phyloP scores from a whole-genome alignment of 257 asterid species.

The Rhazya stricta region DNA sequence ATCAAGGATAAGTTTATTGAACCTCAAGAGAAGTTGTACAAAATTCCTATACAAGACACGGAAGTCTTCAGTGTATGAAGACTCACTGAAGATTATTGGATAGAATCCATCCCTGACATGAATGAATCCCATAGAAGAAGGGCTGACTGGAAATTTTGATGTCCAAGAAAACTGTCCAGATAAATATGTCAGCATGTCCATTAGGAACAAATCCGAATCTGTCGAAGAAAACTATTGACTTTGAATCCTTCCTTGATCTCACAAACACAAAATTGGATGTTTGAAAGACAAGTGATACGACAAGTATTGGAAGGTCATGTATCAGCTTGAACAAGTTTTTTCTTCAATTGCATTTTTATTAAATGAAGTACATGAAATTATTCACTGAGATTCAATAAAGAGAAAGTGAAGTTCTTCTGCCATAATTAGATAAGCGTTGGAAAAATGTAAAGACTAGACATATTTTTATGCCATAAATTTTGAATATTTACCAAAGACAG shows the following conservation, averaged over 20 bases:
- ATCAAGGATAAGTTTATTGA: conserved; percentile 20
- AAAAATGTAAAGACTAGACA: neutral
- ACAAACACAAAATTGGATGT: conserved; percentile 11
- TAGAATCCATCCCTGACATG: conserved; percentile 24
- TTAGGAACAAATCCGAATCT: conserved; percentile 21
- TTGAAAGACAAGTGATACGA: neutral
- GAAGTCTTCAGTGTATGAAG: conserved; percentile 22
- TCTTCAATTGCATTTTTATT: too few species aligned
- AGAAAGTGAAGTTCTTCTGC: neutral
- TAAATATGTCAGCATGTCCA: conserved; percentile 20
- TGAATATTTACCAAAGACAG: neutral
- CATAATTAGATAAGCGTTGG: neutral
- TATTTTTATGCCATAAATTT: conserved; percentile 1
- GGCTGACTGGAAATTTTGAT: conserved; percentile 17
- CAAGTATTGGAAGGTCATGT: neutral
- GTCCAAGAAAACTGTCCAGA: conserved; percentile 21
- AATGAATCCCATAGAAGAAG: conserved; percentile 32
- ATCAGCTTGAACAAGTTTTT: neutral
- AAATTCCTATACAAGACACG: conserved; percentile 25
- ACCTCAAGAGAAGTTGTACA: conserved; percentile 20
- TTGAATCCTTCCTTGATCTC: conserved; percentile 31
- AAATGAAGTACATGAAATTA: too few species aligned
- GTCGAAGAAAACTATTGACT: conserved; percentile 27
- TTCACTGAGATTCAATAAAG: too few species aligned
- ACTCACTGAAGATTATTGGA: conserved; percentile 25